A percentile compares a stretch with the other conserved stretches of the same genome.
phyloP scores from a whole-genome alignment of 164 flowering plant genomes.

The Nymphaea colorata region DNA sequence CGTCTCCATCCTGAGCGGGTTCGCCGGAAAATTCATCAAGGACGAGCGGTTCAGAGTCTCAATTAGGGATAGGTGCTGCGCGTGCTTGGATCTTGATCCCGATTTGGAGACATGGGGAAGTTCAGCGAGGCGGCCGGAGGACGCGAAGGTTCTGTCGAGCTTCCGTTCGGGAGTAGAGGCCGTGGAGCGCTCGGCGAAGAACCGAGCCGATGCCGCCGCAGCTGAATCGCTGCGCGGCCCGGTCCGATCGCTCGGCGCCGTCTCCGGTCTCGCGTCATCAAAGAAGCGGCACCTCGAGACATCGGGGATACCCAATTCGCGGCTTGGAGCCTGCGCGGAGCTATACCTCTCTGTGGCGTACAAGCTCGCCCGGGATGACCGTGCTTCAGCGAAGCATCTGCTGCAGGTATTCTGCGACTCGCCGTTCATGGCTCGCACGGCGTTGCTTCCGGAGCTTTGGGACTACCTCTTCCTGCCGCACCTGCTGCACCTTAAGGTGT shows the following conservation, averaged over 20 bases:
- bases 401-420: constrained; percentile 66
- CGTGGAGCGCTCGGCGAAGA: constrained; percentile 39
- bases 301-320: constrained; percentile 45
- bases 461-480: constrained; percentile 50
- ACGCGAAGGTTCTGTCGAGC: constrained; percentile 15
- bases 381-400: constrained; percentile 51
- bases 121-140: neutral
- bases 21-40: constrained; percentile 27
- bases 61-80: constrained; percentile 28
- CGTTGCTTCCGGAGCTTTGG: constrained; percentile 58
- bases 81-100: constrained; percentile 24
- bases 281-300: constrained; percentile 46
- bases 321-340: constrained; percentile 69
- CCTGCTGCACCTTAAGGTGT: constrained; percentile 43
- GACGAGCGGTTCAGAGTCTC: constrained; percentile 35
- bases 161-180: constrained; percentile 51
- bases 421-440: constrained; percentile 45
- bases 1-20: constrained; percentile 49
- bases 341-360: constrained; percentile 61
- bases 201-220: constrained; percentile 21
- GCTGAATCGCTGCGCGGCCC: neutral
- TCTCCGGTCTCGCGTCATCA: constrained; percentile 10
- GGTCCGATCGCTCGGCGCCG: neutral
- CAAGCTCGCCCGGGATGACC: constrained; percentile 50
- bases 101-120: constrained; percentile 20